Percentiles rank a stretch among this genome's conserved stretches.
These are phyloP conservation scores for Metarhizium humberi DNA, from an alignment of 2,329 filamentous ascomycete species.

Conservation along the genomic window DNA sequence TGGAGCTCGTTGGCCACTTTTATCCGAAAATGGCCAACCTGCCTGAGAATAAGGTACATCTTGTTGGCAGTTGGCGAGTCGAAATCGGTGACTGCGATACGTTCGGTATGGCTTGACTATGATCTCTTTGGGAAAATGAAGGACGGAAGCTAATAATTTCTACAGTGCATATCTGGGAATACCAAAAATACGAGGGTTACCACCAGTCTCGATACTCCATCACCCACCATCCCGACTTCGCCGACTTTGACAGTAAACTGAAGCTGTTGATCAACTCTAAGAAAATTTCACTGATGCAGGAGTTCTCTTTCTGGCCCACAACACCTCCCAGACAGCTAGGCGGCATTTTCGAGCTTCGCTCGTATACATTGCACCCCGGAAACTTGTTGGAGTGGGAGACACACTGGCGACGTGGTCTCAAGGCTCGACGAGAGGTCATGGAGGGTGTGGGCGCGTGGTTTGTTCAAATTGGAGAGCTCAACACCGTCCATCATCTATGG, in stretches of 20 bases:
- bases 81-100: constrained; percentile 97
- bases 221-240: constrained; percentile 71
- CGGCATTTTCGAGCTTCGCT: constrained; percentile 89
- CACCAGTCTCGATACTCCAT: constrained; percentile 86
- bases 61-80: constrained; percentile 96
- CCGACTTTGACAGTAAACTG: constrained; percentile 75
- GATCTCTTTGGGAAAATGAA: not conserved
- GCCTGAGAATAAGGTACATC: constrained; percentile 85
- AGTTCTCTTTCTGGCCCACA: constrained; percentile 99
- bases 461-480: constrained; percentile 93
- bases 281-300: constrained; percentile 90
- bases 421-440: constrained; percentile 92
- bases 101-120: constrained; percentile 57
- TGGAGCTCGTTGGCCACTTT: constrained; percentile 79
- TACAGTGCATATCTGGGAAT: constrained; percentile 98
- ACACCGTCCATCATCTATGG: constrained; percentile 97
- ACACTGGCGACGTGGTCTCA: constrained; percentile 88
- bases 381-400: constrained; percentile 98
- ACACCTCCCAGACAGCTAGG: constrained; percentile 82
- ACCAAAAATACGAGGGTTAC: constrained; percentile 93
- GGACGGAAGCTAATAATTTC: not conserved
- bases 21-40: constrained; percentile 82
- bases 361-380: constrained; percentile 91
- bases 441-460: constrained; percentile 98
- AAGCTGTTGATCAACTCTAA: constrained; percentile 79